Evolutionary conservation across 345 rosid species (phyloP).

Genomic region (Ceriops zippeliana): DNA sequence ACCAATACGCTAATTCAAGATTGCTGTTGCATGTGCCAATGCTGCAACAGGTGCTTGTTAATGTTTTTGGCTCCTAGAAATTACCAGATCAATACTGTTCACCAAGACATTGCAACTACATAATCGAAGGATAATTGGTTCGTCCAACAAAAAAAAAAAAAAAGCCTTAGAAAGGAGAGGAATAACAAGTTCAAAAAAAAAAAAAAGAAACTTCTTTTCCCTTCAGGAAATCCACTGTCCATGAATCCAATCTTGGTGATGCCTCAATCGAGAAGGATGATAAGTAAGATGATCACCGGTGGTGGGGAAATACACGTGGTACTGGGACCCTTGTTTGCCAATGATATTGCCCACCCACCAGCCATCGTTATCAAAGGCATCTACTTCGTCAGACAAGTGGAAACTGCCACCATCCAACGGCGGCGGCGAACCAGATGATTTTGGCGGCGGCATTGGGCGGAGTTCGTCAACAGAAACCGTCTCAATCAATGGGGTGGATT

Average conservation of each 20-base stretch:
- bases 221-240: not conserved
- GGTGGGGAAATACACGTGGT: constrained; percentile 1
- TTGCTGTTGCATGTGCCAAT: too few relatives aligned
- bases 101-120: too few relatives aligned
- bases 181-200: too few relatives aligned
- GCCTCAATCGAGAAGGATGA: not conserved
- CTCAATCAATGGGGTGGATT: not conserved
- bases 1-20: too few relatives aligned
- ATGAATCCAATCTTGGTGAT: constrained; percentile 16
- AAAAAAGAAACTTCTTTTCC: too few relatives aligned
- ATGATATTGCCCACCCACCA: constrained; percentile 15
- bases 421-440: not conserved
- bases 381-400: constrained; percentile 6
- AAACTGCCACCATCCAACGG: not conserved
- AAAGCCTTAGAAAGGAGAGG: too few relatives aligned
- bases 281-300: constrained; percentile 3
- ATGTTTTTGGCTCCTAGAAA: too few relatives aligned
- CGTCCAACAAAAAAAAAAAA: too few relatives aligned
- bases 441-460: constrained; percentile 3
- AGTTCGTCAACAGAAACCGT: constrained; percentile 8
- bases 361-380: constrained; percentile 11
- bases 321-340: not conserved
- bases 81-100: too few relatives aligned
- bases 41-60: too few relatives aligned
- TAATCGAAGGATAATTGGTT: too few relatives aligned